Evolutionary conservation across 192 early-diverging fungal species (phyloP), one percentile per base, ranked within the genome.

Genomic region (Lunasporangiospora selenospora): DNA sequence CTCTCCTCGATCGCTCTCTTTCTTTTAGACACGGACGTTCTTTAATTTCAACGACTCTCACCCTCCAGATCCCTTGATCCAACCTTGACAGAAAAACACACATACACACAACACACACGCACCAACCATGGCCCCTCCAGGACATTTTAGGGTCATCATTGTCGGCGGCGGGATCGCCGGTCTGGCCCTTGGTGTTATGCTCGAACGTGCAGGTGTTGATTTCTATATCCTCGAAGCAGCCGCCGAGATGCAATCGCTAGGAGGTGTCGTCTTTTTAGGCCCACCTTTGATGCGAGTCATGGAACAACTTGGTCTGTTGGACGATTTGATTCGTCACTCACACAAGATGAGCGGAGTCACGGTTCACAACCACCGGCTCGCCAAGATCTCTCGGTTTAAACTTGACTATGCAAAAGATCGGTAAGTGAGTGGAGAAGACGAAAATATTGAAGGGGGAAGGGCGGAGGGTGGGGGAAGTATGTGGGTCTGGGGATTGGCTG

Each of bases 131-230:
- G 60, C 69, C 1, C 69, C 69, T 1, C 49, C 60, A 9, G n/a
- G n/a, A n/a, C 53, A 73, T 7, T 73, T 73, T 61, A 73, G 63
- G 16, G 69, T 73, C 13, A 58, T 73, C 36, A 73, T 73, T 24
- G 69, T 49, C 34, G 69, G 69, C 1, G 69, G 69, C 9, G 69
- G 69, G 11, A 73, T 73, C 19, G 59, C 48, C 8, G 69, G 69
- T 24, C 48, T 73, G 13, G 24, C 69, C 0, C 33, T 73, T 4
- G 69, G 69, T 5, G 69, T 73, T 1, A 73, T 73, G 69, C 53
- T 73, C 19, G 69, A 73, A 37, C 61, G 69, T 10, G 69, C 69
- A 15, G 69, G 69, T 9, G 63, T 73, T 33, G 69, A 73, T 27
- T 73, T 58, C 23, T 9, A 63, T 16, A 63, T 73, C 49, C 69